phyloP scores from a whole-genome alignment of 2,329 filamentous ascomycete species.

The Knufia petricola region DNA sequence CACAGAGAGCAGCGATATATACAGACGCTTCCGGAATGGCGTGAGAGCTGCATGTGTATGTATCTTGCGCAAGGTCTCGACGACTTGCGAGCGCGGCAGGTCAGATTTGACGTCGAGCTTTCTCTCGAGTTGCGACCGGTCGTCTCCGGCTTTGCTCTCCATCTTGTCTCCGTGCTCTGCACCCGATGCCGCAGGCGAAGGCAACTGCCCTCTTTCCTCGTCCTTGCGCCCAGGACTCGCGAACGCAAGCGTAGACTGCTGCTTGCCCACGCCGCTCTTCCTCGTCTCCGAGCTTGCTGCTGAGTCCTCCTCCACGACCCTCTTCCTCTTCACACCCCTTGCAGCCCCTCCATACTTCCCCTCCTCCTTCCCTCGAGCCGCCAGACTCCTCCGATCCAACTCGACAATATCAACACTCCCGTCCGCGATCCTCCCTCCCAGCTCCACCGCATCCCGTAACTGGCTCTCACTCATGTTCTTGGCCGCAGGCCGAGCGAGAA shows the following conservation, averaged over 20 bases:
- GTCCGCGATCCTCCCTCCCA: conserved; percentile 30
- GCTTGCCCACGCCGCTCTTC: not conserved
- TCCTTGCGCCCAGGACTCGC: not conserved
- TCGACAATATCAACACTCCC: conserved; percentile 31
- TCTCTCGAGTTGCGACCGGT: not conserved
- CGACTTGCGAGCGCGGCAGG: conserved; percentile 5
- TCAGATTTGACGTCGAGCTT: not conserved
- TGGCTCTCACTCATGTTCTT: conserved; percentile 36
- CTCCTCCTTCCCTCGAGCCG: conserved; percentile 28
- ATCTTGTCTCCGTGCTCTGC: not conserved
- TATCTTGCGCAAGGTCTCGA: conserved; percentile 31
- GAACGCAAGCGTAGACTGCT: conserved; percentile 16
- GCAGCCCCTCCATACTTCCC: not conserved
- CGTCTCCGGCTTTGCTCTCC: not conserved
- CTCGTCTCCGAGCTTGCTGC: not conserved
- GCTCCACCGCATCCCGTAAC: conserved; percentile 28
- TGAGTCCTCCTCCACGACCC: not conserved
- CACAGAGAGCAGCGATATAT: conserved; percentile 65
- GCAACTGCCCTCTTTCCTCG: conserved; percentile 7
- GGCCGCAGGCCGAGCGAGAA: conserved; percentile 34
- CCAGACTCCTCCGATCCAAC: conserved; percentile 33
- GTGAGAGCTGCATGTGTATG: conserved; percentile 38
- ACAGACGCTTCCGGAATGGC: conserved; percentile 48
- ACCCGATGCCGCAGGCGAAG: conserved; percentile 15
- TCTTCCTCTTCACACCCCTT: conserved; percentile 13